Evolutionary conservation across 148 eudicot genomes (phyloP), one percentile per base, ranked within the genome.

Genomic region (Linanthus parryae): DNA sequence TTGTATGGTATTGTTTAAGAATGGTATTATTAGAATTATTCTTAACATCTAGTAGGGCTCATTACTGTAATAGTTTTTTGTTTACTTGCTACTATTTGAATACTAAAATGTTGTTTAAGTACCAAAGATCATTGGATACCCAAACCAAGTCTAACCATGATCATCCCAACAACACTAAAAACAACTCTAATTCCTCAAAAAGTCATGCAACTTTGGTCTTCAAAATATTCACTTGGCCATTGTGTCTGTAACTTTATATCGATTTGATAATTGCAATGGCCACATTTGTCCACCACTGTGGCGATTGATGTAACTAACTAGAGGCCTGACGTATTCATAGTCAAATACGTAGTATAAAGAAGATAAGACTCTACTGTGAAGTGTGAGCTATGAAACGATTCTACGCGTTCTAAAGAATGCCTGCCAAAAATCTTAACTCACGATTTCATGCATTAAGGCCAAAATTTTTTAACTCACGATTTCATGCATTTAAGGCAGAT

Each of bases 91-190:
- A 17, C 49, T 22, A 42, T 14, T 26, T 48, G 26, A 11, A 49
- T 4, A n/a, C 11, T 49, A 29, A 8, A 28, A 29, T 7, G n/a
- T n/a, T n/a, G n/a, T n/a, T n/a, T 10, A 30, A 49, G 54, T 29
- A 21, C 23, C 36, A 48, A 48, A 49, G 18, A 28, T 49, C 54
- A 49, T 56, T 44, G 38, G 33, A 23, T 43, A 24, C 23, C 15
- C 38, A 35, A 26, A 38, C 36, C n/a, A 15, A 41, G 33, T 58
- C 45, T 33, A 47, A 58, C 41, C 63, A 44, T 58, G 54, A 29
- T 26, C 44, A 35, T 31, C 40, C 26, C 34, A 23, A 38, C 1
- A 25, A 7, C 58, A 39, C 29, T n/a, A 11, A 19, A 28, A 24
- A 16, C 18, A 37, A 37, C 31, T n/a, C n/a, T n/a, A n/a, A 8